phyloP scores from a whole-genome alignment of 1,284 basidiomycete genomes.

The Cryptococcus hybrid region DNA sequence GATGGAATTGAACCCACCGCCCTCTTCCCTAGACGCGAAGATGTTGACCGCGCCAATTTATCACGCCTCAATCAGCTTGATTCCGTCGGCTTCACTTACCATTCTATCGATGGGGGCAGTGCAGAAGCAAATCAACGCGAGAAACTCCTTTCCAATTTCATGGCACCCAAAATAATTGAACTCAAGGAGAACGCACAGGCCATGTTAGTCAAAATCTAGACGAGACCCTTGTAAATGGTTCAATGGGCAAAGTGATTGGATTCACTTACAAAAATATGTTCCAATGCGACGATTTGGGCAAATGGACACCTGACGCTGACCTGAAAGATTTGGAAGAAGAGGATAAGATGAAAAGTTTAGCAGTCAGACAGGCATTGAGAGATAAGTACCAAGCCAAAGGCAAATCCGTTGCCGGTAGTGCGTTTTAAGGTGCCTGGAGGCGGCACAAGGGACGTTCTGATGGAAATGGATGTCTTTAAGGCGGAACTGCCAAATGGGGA shows the following conservation, averaged over 20 bases:
- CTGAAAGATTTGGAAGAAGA: conserved; percentile 18
- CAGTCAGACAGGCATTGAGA: conserved; percentile 39
- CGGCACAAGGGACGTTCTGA: conserved; percentile 58
- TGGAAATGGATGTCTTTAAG: conserved; percentile 77
- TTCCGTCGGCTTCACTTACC: conserved; percentile 54
- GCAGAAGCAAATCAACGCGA: conserved; percentile 57
- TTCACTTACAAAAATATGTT: conserved; percentile 54
- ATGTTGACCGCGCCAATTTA: conserved; percentile 72
- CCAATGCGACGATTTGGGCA: conserved; percentile 25
- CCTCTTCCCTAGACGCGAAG: conserved; percentile 81
- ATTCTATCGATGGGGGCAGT: conserved; percentile 60
- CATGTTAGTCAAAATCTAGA: conserved; percentile 75
- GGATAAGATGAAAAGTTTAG: conserved; percentile 47
- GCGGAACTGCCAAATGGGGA: conserved; percentile 79
- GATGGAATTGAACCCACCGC: conserved; percentile 79
- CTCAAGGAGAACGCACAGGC: conserved; percentile 66
- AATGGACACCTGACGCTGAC: conserved; percentile 26
- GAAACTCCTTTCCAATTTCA: conserved; percentile 69
- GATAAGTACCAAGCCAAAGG: conserved; percentile 32
- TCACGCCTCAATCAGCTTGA: conserved; percentile 57
- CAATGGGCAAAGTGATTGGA: conserved; percentile 67
- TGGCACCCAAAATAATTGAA: conserved; percentile 60
- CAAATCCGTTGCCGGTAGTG: conserved; percentile 65
- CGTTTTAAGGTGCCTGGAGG: conserved; percentile 66
- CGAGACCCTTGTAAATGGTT: conserved; percentile 77